Base-by-base conservation (phyloP, 2,329 filamentous ascomycete species). In the Alternaria atra region DNA sequence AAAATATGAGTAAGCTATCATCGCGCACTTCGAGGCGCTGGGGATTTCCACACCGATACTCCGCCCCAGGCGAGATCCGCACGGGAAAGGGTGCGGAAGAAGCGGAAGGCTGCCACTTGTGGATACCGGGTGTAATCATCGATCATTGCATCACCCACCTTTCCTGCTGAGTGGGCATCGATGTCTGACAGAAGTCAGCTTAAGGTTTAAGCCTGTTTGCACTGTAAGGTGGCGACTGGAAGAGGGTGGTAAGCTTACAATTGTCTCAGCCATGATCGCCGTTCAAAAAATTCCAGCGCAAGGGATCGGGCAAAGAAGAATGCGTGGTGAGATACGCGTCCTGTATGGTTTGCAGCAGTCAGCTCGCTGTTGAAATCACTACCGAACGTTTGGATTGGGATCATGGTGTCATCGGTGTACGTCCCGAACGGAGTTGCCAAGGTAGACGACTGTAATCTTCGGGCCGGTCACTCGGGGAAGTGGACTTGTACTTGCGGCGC, bases 81-180 rank as follows among this genome's bases (percentile, higher is more conserved):
- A 25, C 39, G 20, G 39, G 68, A 61, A 66, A 66, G 64, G 64
- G 67, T 34, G 58, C 68, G 68, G 62, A 64, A 57, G 62, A 69
- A 42, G 58, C 68, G 68, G 62, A 64, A 58, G 34, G 43, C 35
- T 57, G 52, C 64, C 64, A 30, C 53, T 65, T 63, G 13, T 29
- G 48, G 58, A 29, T 30, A 47, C 39, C 3, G 20, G 39, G 10
- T 20, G 39, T 25, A 25, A 42, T 42, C 39, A 3, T 42, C 20
- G 15, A 47, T 10, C 43, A 12, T 17, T 47, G 2, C 9, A n/a
- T 17, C 43, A 30, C 4, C 3, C 15, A 2, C n/a, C 43, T 27
- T 17, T 9, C 25, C 25, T 20, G 25, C 4, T 32, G 27, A 32
- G 8, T n/a, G 20, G 43, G 15, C n/a, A 23, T 6, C 15, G 8